Conservation (phyloP, 1,284 basidiomycete species). For the Sporisorium exsertum region DNA sequence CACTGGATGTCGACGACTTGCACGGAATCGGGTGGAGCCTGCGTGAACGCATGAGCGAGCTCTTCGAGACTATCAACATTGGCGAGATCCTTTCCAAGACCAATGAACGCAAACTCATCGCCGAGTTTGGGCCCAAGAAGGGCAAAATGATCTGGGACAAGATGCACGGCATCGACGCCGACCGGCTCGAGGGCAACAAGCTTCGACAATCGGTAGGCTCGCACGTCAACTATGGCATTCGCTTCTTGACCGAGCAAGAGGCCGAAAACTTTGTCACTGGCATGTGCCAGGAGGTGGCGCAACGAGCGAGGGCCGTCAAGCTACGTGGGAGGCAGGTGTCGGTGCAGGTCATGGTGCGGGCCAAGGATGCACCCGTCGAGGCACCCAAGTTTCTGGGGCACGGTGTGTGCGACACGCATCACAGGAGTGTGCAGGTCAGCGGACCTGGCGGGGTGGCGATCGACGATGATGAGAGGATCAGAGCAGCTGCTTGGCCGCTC, state of each 20-base stretch:
- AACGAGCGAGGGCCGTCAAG: conserved; percentile 74
- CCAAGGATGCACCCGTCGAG: conserved; percentile 86
- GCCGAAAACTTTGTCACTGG: conserved; percentile 73
- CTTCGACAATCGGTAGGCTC: conserved; percentile 54
- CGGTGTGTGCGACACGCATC: conserved; percentile 85
- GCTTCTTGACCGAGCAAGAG: conserved; percentile 84
- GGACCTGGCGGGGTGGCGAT: conserved; percentile 73
- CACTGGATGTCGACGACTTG: conserved; percentile 84
- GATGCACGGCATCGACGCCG: conserved; percentile 83
- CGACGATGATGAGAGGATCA: conserved; percentile 79
- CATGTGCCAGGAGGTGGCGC: conserved; percentile 56
- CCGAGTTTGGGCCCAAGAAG: conserved; percentile 81
- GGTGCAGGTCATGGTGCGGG: conserved; percentile 84
- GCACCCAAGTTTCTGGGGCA: conserved; percentile 98
- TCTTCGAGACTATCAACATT: conserved; percentile 79
- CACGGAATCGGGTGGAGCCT: conserved; percentile 82
- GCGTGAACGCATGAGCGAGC: conserved; percentile 72
- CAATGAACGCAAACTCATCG: conserved; percentile 61
- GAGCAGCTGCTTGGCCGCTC: conserved; percentile 81
- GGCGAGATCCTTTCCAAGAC: conserved; percentile 73
- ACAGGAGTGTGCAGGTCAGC: conserved; percentile 77
- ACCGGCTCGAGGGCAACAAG: conserved; percentile 76
- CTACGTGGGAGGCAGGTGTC: conserved; percentile 80
- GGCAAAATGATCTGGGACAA: conserved; percentile 87
- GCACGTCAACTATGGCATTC: conserved; percentile 80